These are phyloP conservation scores for Hypoxylon perforatum DNA, from an alignment of 495 filamentous ascomycete genomes.

Conservation along the genomic window DNA sequence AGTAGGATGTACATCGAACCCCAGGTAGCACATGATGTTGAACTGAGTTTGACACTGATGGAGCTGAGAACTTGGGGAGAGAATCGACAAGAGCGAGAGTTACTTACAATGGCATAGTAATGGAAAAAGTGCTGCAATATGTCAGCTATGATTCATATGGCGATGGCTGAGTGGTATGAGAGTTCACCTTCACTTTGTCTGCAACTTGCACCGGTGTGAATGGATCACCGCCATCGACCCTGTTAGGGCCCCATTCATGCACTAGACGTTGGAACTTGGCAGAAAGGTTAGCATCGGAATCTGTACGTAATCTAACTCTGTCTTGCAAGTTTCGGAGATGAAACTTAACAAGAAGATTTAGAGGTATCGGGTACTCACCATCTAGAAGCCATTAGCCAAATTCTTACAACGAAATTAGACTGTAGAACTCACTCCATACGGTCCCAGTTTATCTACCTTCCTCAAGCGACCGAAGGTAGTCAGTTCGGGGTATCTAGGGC, in stretches of 20 bases:
- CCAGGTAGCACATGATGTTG: background rate
- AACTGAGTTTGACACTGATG: background rate
- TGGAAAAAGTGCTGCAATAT: constrained; percentile 66
- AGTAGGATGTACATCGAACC: background rate
- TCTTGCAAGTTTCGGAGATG: too few species aligned
- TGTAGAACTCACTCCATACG: constrained; percentile 57
- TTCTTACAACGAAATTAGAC: too few species aligned
- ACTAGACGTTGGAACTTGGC: constrained; percentile 74
- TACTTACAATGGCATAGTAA: constrained; percentile 62
- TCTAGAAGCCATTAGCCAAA: too few species aligned
- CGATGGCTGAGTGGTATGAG: too few species aligned
- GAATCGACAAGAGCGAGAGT: constrained; percentile 17
- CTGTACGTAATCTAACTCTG: too few species aligned
- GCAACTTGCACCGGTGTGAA: constrained; percentile 52
- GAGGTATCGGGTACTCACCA: too few species aligned
- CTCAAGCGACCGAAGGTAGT: constrained; percentile 69
- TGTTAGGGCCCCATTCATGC: constrained; percentile 72
- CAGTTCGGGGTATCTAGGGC: constrained; percentile 58
- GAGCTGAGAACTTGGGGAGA: background rate
- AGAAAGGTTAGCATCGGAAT: too few species aligned
- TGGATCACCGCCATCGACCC: constrained; percentile 41
- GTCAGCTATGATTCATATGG: too few species aligned
- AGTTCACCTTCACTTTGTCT: constrained; percentile 67
- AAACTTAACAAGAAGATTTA: too few species aligned
- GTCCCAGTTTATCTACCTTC: constrained; percentile 78